Conservation (phyloP, 495 filamentous ascomycete species). For the Baudoinia panamericana region DNA sequence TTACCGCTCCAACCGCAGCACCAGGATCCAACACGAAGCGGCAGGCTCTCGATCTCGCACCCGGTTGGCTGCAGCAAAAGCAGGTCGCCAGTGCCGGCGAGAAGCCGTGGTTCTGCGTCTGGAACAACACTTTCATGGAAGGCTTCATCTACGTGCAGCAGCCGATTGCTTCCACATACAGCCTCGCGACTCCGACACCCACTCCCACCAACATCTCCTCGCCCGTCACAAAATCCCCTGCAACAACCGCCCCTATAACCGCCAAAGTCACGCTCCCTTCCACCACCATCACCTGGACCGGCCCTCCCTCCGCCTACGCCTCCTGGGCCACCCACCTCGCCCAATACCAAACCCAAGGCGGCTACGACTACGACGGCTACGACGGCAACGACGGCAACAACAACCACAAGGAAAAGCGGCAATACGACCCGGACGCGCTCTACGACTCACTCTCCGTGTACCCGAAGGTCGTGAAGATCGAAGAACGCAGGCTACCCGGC, state of each 20-base stretch:
- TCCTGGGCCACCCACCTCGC: background rate
- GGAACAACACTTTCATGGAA: slow-evolving; percentile 71
- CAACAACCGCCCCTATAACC: slow-evolving; percentile 4
- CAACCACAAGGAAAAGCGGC: slow-evolving; percentile 7
- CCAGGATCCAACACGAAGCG: slow-evolving; percentile 10
- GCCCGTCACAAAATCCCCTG: background rate
- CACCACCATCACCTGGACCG: slow-evolving; percentile 9
- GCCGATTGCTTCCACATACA: slow-evolving; percentile 15
- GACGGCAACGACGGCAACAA: slow-evolving; percentile 2
- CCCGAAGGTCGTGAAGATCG: slow-evolving; percentile 63
- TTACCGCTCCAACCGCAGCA: background rate
- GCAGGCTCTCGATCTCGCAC: background rate
- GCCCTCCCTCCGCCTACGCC: background rate
- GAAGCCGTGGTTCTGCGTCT: slow-evolving; percentile 76
- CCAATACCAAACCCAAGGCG: background rate
- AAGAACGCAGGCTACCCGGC: slow-evolving; percentile 53
- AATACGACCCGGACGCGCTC: slow-evolving; percentile 1
- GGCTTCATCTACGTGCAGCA: slow-evolving; percentile 58
- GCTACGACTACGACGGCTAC: background rate
- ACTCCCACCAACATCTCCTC: slow-evolving; percentile 30
- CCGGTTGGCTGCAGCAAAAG: slow-evolving; percentile 11
- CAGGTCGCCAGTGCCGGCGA: slow-evolving; percentile 44
- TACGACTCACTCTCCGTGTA: slow-evolving; percentile 33
- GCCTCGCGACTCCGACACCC: slow-evolving; percentile 35
- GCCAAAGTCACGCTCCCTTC: slow-evolving; percentile 4